A percentile compares a stretch with the other conserved stretches of the same genome.
These are phyloP conservation scores for Fraxinus ornus DNA, from an alignment of 305 asterid species.

Conservation along the genomic window DNA sequence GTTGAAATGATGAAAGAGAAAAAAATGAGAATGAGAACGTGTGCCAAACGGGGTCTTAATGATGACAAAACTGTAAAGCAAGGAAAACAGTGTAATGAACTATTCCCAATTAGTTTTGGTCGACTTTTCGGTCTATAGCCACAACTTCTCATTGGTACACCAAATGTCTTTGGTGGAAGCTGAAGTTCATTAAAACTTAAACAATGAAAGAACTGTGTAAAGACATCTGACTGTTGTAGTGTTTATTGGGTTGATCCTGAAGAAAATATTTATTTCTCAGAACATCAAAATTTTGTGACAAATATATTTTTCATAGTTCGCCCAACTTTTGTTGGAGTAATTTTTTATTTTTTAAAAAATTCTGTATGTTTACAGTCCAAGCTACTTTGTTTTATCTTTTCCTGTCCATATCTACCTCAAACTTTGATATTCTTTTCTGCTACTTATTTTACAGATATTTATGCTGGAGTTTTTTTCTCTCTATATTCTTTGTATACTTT, in stretches of 20 bases:
- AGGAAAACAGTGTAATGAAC: not conserved
- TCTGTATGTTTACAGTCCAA: not conserved
- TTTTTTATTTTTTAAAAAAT: not conserved
- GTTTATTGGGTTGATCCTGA: not conserved
- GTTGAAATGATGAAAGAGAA: too few relatives aligned
- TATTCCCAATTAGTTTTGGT: not conserved
- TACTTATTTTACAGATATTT: slow-evolving; percentile 5
- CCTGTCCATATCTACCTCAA: not conserved
- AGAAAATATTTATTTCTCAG: not conserved
- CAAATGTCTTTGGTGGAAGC: not conserved
- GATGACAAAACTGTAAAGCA: not conserved
- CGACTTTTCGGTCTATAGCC: not conserved
- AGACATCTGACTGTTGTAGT: not conserved
- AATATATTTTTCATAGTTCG: not conserved
- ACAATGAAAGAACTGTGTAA: not conserved
- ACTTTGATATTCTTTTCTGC: not conserved
- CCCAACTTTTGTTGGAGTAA: not conserved
- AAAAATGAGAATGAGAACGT: too few relatives aligned
- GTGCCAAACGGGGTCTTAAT: too few relatives aligned
- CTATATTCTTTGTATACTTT: not conserved
- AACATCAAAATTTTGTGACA: not conserved
- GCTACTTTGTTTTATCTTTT: not conserved
- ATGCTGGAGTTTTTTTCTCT: not conserved
- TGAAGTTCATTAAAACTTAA: not conserved
- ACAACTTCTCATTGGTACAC: not conserved